Base-by-base conservation (phyloP, 768 basidiomycete species). In the Lentinus brumalis region DNA sequence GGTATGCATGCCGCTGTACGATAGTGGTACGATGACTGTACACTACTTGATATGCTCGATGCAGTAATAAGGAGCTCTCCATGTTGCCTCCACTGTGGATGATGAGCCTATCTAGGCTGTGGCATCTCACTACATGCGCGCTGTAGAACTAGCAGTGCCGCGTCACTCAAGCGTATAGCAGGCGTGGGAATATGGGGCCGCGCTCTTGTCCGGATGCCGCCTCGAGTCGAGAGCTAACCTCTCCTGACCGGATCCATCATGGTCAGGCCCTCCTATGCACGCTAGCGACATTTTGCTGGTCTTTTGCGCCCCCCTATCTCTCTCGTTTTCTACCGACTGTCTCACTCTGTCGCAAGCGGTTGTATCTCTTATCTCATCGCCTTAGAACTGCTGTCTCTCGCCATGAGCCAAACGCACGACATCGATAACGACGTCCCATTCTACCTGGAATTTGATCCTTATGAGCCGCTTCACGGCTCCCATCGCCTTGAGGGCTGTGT, bases 381-480 rank as follows among this genome's bases (percentile, higher is more conserved):
- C 66, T 63, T 62, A 66, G 67, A 68, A 67, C 69, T 56, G 46
- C 65, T 44, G 50, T 38, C 69, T 73, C 70, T 65, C 63, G 64
- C 63, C 74, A 81, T 80, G 79, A 74, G 75, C 74, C 73, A 72
- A 61, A 68, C 66, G 57, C 62, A 63, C 66, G 70, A 66, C 72
- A 79, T 81, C 81, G 83, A 86, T 83, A 82, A 81, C 78, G 77
- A 81, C 56, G 78, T 79, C 64, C 52, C 77, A 47, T 66, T 86
- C 69, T 82, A 83, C 69, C 76, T 78, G 57, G 46, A 49, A 49
- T 82, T 83, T 67, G 82, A 83, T 67, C 70, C 78, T 55, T 79
- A 74, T 75, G 80, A 84, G 66, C 63, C 59, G 47, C 62, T 64
- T 32, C 30, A 68, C 53, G 56, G 53, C 53, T 52, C 35, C 58